These are phyloP conservation scores for Candida pini DNA, from an alignment of 805 yeast species.

Conservation along the genomic window DNA sequence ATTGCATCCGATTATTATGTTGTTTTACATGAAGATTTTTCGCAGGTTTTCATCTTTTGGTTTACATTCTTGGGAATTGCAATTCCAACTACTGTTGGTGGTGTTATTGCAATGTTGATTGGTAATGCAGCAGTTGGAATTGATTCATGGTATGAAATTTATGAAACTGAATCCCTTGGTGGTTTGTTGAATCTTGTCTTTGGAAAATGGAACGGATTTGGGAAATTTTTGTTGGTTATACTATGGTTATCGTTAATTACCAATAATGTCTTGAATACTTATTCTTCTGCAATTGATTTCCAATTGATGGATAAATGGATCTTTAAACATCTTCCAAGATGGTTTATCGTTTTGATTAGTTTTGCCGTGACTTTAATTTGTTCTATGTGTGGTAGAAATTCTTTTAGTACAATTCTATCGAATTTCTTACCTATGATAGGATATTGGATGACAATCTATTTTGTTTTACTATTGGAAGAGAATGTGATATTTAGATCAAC, in stretches of 20 bases:
- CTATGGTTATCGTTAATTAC: conserved; percentile 72
- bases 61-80: conserved; percentile 63
- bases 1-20: conserved; percentile 82
- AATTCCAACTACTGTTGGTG: conserved; percentile 73
- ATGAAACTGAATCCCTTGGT: conserved; percentile 61
- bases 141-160: conserved; percentile 52
- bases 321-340: conserved; percentile 65
- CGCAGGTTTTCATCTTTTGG: conserved; percentile 46
- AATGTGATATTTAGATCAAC: conserved; percentile 62
- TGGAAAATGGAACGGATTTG: conserved; percentile 67
- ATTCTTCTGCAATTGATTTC: conserved; percentile 75
- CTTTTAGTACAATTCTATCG: conserved; percentile 65
- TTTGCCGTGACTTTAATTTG: conserved; percentile 62
- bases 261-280: conserved; percentile 75
- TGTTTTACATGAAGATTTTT: conserved; percentile 67
- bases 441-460: conserved; percentile 83
- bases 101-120: conserved; percentile 63
- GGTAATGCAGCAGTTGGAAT: conserved; percentile 60
- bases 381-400: conserved; percentile 70
- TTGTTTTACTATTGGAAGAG: conserved; percentile 65
- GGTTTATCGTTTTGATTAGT: conserved; percentile 63
- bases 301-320: conserved; percentile 51
- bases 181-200: conserved; percentile 66
- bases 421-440: conserved; percentile 90
- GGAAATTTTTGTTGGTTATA: conserved; percentile 66